Percentiles rank a stretch among this genome's conserved stretches.
These are phyloP conservation scores for Calonectria henricotiae DNA, from an alignment of 2,329 filamentous ascomycete genomes.

Conservation along the genomic window DNA sequence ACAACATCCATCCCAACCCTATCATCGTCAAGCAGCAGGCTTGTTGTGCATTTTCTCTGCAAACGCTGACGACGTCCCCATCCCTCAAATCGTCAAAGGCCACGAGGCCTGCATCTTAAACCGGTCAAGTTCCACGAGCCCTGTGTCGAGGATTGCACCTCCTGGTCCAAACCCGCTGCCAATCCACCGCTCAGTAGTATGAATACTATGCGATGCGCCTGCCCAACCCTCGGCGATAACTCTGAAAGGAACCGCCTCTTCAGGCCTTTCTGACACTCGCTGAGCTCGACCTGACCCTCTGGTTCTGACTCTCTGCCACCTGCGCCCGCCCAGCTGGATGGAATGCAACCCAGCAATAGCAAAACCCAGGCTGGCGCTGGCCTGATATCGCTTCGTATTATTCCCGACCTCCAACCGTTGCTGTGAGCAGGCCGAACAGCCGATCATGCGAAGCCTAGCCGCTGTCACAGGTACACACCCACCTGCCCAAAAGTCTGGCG, in stretches of 20 bases:
- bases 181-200: conserved; percentile 7
- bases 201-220: conserved; percentile 20
- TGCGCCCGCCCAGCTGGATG: conserved; percentile 28
- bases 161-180: conserved; percentile 16
- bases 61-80: conserved; percentile 48
- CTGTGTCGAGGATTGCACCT: conserved; percentile 3
- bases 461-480: conserved; percentile 24
- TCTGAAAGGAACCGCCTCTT: conserved; percentile 31
- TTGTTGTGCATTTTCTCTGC: conserved; percentile 25
- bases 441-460: conserved; percentile 21
- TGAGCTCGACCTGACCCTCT: conserved; percentile 22
- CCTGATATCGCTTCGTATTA: conserved; percentile 20
- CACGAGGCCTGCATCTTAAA: conserved; percentile 51
- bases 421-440: conserved; percentile 30
- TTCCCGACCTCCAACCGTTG: conserved; percentile 18
- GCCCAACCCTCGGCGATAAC: conserved; percentile 29
- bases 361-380: conserved; percentile 13
- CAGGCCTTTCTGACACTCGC: conserved; percentile 1
- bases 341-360: conserved; percentile 33
- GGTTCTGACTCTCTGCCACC: conserved; percentile 19
- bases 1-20: conserved; percentile 22
- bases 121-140: conserved; percentile 46
- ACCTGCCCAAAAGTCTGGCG: conserved; percentile 2
- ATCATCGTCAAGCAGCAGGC: conserved; percentile 31
- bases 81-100: conserved; percentile 32